Evolutionary conservation across 495 filamentous ascomycete genomes (phyloP).

Genomic region (Articulospora tetracladia): DNA sequence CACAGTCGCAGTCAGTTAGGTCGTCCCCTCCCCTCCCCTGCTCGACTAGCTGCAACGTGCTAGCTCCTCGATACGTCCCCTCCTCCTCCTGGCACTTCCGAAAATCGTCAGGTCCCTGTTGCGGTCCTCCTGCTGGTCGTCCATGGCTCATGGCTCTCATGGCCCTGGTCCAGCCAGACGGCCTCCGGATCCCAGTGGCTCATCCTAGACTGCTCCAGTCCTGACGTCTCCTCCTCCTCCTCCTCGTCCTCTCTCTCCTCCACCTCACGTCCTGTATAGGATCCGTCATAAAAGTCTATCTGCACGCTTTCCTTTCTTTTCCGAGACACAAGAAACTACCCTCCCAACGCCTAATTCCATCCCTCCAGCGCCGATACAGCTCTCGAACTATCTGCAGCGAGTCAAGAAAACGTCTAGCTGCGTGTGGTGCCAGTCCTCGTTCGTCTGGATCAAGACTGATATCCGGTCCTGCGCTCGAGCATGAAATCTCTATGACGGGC

Average conservation of each 20-base stretch:
- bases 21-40: too few species aligned
- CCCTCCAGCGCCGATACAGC: not conserved
- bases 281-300: not conserved
- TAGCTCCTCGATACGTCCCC: not conserved
- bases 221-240: not conserved
- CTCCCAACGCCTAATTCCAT: too few species aligned
- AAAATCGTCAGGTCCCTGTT: too few species aligned
- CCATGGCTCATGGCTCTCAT: too few species aligned
- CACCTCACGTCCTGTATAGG: not conserved
- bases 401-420: not conserved
- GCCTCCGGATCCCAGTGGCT: not conserved
- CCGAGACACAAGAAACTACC: not conserved
- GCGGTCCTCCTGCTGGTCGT: too few species aligned
- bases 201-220: not conserved
- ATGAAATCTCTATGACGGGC: not conserved
- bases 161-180: too few species aligned
- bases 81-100: not conserved
- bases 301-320: not conserved
- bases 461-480: not conserved
- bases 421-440: not conserved
- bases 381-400: not conserved
- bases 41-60: too few species aligned
- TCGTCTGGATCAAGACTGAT: not conserved
- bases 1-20: too few species aligned
- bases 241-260: too few species aligned